A percentile compares a stretch with the other conserved stretches of the same genome.
Conservation (phyloP, 192 early-diverging fungal genomes). For the Coemansia sp. region DNA sequence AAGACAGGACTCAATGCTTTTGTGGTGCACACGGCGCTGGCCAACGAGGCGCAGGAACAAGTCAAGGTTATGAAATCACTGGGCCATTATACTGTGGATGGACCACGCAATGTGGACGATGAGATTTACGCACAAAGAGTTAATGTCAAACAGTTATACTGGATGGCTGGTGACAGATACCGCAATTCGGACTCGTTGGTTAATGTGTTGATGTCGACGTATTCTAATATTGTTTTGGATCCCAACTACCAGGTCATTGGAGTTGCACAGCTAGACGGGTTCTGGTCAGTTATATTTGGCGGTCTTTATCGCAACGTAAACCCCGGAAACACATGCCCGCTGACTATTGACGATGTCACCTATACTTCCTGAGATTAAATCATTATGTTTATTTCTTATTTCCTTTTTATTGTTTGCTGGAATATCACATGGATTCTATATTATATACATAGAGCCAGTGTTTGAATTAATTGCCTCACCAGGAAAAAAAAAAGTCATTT, state of each 20-base stretch:
- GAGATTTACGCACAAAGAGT: conserved; percentile 28
- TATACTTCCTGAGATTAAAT: conserved; percentile 20
- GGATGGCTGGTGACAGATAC: conserved; percentile 46
- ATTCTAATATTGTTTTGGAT: conserved; percentile 18
- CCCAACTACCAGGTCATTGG: conserved; percentile 37
- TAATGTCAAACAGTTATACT: conserved; percentile 34
- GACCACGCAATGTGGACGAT: conserved; percentile 44
- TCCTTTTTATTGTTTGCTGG: not conserved
- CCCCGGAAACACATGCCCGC: conserved; percentile 21
- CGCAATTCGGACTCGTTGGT: conserved; percentile 7
- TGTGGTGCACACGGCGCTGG: conserved; percentile 29
- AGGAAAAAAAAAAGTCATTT: not conserved
- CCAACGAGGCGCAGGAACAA: conserved; percentile 36
- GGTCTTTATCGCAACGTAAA: conserved; percentile 13
- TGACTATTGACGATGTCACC: conserved; percentile 24
- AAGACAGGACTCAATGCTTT: conserved; percentile 8
- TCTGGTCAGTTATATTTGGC: conserved; percentile 50
- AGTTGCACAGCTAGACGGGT: conserved; percentile 46
- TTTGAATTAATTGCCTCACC: not conserved
- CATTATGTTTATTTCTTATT: not conserved
- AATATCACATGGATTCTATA: not conserved
- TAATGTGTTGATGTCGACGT: conserved; percentile 26
- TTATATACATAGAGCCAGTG: too few species aligned
- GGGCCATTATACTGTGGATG: conserved; percentile 40
- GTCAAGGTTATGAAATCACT: conserved; percentile 35